phyloP scores from a whole-genome alignment of 768 basidiomycete genomes.

The Boletus vinaceobasis region DNA sequence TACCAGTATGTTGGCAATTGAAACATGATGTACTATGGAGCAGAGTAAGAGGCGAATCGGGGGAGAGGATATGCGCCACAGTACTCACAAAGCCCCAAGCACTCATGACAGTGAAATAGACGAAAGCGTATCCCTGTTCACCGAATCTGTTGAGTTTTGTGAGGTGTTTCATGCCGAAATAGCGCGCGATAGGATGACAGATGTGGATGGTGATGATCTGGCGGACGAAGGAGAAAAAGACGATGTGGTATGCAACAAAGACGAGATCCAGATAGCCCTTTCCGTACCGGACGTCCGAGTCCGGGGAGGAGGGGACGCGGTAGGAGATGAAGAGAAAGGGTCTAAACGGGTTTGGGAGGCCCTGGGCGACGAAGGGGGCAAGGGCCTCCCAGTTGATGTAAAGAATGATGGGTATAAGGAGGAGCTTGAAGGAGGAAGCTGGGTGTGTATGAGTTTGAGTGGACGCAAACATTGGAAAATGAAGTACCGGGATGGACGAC shows the following conservation, averaged over 20 bases:
- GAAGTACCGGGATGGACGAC: conserved; percentile 62
- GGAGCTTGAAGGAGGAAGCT: conserved; percentile 68
- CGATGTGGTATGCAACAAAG: conserved; percentile 79
- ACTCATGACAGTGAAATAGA: conserved; percentile 75
- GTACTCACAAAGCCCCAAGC: conserved; percentile 71
- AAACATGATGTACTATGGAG: conserved; percentile 73
- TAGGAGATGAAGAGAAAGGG: conserved; percentile 71
- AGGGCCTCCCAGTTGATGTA: conserved; percentile 64
- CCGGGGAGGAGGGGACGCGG: conserved; percentile 47
- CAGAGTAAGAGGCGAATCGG: background rate
- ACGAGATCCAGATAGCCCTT: conserved; percentile 74
- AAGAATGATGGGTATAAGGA: conserved; percentile 56
- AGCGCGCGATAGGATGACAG: conserved; percentile 62
- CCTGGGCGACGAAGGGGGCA: conserved; percentile 44
- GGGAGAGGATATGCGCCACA: background rate
- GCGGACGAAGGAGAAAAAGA: conserved; percentile 87
- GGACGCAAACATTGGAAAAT: background rate
- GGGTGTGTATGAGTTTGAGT: background rate
- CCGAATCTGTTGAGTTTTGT: conserved; percentile 80
- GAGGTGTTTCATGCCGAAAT: conserved; percentile 64
- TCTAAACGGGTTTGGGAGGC: conserved; percentile 67
- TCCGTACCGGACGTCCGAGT: conserved; percentile 57
- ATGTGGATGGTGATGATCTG: conserved; percentile 67
- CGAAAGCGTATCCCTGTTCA: conserved; percentile 84
- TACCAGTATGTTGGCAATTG: conserved; percentile 85